These are phyloP conservation scores for Ehretia macrophylla DNA, from an alignment of 257 asterid species.

Conservation along the genomic window DNA sequence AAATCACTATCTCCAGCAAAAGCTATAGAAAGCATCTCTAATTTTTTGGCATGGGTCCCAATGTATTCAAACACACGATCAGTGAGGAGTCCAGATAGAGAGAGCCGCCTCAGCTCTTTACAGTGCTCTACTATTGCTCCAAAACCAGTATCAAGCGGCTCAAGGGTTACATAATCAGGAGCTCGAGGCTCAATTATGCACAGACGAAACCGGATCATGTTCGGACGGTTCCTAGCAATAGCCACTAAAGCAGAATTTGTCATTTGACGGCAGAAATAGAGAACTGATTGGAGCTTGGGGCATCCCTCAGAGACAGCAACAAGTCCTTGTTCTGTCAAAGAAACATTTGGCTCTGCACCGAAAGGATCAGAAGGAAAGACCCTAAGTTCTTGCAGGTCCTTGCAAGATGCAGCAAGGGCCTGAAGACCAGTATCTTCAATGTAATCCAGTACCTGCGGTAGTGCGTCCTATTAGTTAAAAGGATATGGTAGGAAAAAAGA, in stretches of 20 bases:
- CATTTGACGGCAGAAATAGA: constrained; percentile 96
- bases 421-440: constrained; percentile 90
- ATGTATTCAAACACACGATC: constrained; percentile 73
- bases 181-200: constrained; percentile 77
- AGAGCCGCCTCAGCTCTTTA: constrained; percentile 75
- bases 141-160: constrained; percentile 80
- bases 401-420: constrained; percentile 68
- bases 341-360: constrained; percentile 71
- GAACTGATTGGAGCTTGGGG: constrained; percentile 83
- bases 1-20: constrained; percentile 94
- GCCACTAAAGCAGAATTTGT: constrained; percentile 79
- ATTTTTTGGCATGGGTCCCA: constrained; percentile 77
- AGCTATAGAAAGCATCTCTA: constrained; percentile 95
- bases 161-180: constrained; percentile 74
- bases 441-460: constrained; percentile 74
- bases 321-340: constrained; percentile 86
- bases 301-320: constrained; percentile 88
- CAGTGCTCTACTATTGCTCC: constrained; percentile 91
- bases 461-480: not conserved
- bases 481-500: not conserved
- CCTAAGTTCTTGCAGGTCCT: constrained; percentile 77
- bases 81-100: constrained; percentile 79
- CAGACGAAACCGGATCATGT: constrained; percentile 70
- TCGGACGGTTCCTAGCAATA: constrained; percentile 71
- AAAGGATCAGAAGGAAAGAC: constrained; percentile 96